phyloP scores from a whole-genome alignment of 371 early-diverging fungal species.

The Coemansia sp. region DNA sequence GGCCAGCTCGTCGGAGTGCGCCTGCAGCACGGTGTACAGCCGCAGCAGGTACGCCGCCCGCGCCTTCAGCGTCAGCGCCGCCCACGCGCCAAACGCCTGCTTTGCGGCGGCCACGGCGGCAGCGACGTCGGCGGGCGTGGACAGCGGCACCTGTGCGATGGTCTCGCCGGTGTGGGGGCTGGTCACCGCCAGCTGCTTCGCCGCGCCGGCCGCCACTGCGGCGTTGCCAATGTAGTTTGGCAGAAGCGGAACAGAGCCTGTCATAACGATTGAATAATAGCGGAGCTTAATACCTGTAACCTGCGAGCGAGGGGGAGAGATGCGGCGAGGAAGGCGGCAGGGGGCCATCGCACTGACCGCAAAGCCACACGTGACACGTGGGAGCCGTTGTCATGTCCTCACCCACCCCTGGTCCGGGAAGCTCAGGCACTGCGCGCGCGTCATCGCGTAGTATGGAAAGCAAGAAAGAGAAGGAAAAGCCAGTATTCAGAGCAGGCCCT shows the following conservation, averaged over 20 bases:
- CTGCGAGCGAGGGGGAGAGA: no score
- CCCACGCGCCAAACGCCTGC: conserved; percentile 56
- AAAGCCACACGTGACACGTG: no score
- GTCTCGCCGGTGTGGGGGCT: conserved; percentile 61
- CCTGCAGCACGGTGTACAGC: conserved; percentile 57
- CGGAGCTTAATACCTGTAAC: no score
- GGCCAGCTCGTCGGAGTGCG: conserved; percentile 62
- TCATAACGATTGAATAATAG: background rate
- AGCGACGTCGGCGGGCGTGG: conserved; percentile 58
- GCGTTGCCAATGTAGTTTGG: conserved; percentile 37
- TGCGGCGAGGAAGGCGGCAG: no score
- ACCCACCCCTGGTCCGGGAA: no score
- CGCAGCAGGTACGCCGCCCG: conserved; percentile 60
- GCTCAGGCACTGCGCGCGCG: no score
- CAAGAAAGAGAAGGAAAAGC: conserved; percentile 15
- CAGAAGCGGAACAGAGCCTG: background rate
- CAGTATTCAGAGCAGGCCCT: conserved; percentile 53
- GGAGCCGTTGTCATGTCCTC: no score
- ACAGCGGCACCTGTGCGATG: conserved; percentile 63
- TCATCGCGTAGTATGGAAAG: background rate
- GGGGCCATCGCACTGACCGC: no score
- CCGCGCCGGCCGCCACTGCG: conserved; percentile 2
- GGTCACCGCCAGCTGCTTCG: conserved; percentile 53
- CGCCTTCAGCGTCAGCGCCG: conserved; percentile 59
- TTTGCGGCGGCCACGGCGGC: conserved; percentile 59